A percentile compares a stretch with the other conserved stretches of the same genome.
phyloP scores from a whole-genome alignment of 768 basidiomycete genomes.

The Leccinum subgranulosum region DNA sequence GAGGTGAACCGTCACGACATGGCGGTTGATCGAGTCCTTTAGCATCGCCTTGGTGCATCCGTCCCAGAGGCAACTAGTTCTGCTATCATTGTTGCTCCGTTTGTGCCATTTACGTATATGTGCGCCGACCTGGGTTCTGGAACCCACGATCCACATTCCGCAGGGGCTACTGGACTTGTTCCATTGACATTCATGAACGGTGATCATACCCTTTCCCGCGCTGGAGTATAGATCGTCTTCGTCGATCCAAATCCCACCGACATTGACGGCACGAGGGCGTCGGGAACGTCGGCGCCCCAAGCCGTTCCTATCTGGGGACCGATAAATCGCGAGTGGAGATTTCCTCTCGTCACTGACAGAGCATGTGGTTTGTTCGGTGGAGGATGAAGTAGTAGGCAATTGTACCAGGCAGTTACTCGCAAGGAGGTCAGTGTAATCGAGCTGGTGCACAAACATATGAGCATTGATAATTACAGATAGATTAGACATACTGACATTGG shows the following conservation, averaged over 20 bases:
- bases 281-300: background rate
- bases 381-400: no score
- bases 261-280: background rate
- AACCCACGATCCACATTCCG: constrained; percentile 4
- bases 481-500: background rate
- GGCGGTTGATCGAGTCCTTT: background rate
- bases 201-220: background rate
- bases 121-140: background rate
- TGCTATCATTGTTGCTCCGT: background rate
- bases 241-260: background rate
- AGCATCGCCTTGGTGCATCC: background rate
- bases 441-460: background rate
- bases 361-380: background rate
- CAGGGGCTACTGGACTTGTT: background rate
- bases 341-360: background rate
- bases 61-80: background rate
- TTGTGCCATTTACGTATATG: constrained; percentile 5
- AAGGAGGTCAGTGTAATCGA: background rate
- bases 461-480: background rate
- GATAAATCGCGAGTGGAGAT: background rate
- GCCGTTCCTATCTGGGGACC: background rate
- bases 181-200: constrained; percentile 3
- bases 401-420: background rate
- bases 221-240: background rate
- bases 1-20: constrained; percentile 2